Base-by-base conservation (phyloP, 129 eudicot species). In the Arctium minus region DNA sequence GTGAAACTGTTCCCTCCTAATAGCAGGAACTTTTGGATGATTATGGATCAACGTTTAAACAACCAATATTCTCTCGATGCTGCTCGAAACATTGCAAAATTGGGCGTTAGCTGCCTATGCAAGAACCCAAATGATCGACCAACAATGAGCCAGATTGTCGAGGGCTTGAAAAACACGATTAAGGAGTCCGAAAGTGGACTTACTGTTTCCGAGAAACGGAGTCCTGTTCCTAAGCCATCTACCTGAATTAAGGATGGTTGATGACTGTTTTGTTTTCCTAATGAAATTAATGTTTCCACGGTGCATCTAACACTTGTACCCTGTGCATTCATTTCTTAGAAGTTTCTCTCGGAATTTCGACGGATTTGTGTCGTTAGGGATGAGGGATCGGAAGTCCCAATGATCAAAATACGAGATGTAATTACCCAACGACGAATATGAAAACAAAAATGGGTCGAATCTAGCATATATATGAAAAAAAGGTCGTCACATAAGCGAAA, bases 1-100 rank as follows among this genome's bases (percentile, higher is more conserved):
- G 92, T 93, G 67, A 93, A 89, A 78, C 92, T 80, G 38, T 91
- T 79, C 82, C 97, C 98, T 8, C 84, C 85, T 33, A 89, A 91
- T 64, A 82, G 93, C 72, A 90, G 76, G 64, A 91, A 75, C 33
- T 94, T 94, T 40, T 18, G 88, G 85, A 90, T 84, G 93, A 86
- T 94, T 6, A 92, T 94, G 48, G 98, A 94, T 80, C 79, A 36
- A 10, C 85, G 98, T 33, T 84, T 94, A 31, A 83, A 84, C 5
- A 90, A 94, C 46, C 80, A 86, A 29, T 94, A 87, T 68, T 89
- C 94, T 17, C 67, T 87, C 7, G 82, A 31, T 42, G 86, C 88
- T 67, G 98, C 98, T 3, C 75, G 87, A 60, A 88, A 50, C 42
- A 83, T 94, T 3, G 98, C 92, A 7, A 87, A 82, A 70, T 53